Conservation (phyloP, 176 grass and related monocot genomes). For the Oryza punctata region DNA sequence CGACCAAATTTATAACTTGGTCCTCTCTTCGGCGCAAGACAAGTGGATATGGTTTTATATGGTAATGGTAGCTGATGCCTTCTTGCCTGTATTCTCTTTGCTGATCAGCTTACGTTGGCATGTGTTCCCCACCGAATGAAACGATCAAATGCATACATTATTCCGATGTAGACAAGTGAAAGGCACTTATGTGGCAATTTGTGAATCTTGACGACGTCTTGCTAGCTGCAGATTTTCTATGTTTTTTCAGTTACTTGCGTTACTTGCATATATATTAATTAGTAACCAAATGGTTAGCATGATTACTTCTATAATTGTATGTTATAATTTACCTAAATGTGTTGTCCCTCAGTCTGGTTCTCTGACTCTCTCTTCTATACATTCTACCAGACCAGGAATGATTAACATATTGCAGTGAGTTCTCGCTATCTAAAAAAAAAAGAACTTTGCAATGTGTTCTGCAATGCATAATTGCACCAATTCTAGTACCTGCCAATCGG, state of each 20-base stretch:
- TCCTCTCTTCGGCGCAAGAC: constrained; percentile 1
- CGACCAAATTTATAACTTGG: background rate
- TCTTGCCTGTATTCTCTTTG: constrained; percentile 16
- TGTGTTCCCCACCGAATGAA: constrained; percentile 23
- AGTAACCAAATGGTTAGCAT: background rate
- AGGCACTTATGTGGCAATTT: constrained; percentile 42
- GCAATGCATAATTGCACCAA: constrained; percentile 21
- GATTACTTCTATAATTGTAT: constrained; percentile 37
- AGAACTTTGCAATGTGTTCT: constrained; percentile 23
- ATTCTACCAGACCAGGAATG: background rate
- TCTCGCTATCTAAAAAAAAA: background rate
- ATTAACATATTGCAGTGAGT: background rate
- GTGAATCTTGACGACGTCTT: constrained; percentile 18
- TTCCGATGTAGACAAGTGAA: constrained; percentile 30
- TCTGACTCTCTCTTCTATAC: background rate
- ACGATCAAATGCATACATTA: background rate
- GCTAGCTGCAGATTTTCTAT: background rate
- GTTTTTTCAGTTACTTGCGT: background rate
- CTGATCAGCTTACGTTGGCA: constrained; percentile 3
- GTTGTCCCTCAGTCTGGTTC: background rate
- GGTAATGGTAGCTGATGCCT: background rate
- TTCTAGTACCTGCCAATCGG: constrained; percentile 30
- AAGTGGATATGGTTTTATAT: constrained; percentile 42
- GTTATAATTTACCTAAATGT: constrained; percentile 2
- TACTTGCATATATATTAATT: background rate